A percentile compares a stretch with the other conserved stretches of the same genome.
These are phyloP conservation scores for Penicillium herquei DNA, from an alignment of 495 filamentous ascomycete genomes.

Conservation along the genomic window DNA sequence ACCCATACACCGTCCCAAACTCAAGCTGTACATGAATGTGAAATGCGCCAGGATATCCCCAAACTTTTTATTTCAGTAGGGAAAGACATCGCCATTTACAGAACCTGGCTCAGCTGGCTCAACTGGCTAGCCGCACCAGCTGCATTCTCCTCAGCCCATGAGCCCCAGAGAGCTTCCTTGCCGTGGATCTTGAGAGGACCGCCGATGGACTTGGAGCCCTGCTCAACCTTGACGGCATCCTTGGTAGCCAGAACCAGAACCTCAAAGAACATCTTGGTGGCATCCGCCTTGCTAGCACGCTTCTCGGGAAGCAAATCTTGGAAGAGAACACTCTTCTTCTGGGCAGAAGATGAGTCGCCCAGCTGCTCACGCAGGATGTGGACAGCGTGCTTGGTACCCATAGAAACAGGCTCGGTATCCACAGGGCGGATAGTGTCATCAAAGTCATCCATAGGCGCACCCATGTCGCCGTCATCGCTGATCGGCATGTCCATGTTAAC, in stretches of 20 bases:
- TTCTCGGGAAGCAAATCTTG: constrained; percentile 85
- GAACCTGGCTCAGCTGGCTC: constrained; percentile 30
- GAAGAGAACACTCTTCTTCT: constrained; percentile 82
- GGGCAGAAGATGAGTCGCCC: constrained; percentile 57
- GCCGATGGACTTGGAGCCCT: constrained; percentile 69
- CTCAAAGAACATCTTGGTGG: constrained; percentile 99
- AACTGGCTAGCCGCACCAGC: constrained; percentile 48
- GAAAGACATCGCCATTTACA: constrained; percentile 16
- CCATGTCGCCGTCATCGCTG: constrained; percentile 55
- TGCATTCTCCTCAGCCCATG: constrained; percentile 87
- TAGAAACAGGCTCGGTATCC: constrained; percentile 77
- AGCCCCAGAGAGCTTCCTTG: constrained; percentile 91
- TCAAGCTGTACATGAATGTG: constrained; percentile 36
- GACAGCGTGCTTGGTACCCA: constrained; percentile 92
- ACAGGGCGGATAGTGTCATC: constrained; percentile 81
- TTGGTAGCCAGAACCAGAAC: constrained; percentile 93
- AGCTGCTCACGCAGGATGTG: constrained; percentile 90
- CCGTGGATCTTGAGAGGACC: constrained; percentile 75
- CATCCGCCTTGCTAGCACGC: constrained; percentile 76
- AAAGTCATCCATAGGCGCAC: constrained; percentile 51
- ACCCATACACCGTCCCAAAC: constrained; percentile 23
- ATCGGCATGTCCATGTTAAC: constrained; percentile 36
- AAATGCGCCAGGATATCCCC: constrained; percentile 22
- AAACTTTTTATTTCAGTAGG: constrained; percentile 8
- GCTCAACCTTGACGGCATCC: constrained; percentile 97